phyloP scores from a whole-genome alignment of 1,139 yeast species.

The Waltiozyma sp. region DNA sequence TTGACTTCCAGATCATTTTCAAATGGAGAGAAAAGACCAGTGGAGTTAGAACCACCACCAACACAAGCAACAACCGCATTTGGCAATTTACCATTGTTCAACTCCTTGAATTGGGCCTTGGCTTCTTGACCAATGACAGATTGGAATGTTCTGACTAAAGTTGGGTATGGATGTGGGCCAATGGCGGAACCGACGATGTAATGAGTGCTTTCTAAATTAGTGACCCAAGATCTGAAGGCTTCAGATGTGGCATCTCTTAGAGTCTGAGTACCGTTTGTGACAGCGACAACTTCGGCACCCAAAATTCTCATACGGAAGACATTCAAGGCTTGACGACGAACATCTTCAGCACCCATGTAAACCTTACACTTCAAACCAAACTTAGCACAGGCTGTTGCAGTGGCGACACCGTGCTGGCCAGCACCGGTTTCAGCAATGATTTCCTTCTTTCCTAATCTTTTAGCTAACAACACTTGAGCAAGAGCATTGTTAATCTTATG shows the following conservation, averaged over 20 bases:
- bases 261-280: constrained; percentile 89
- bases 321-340: constrained; percentile 93
- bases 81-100: constrained; percentile 76
- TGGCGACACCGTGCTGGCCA: constrained; percentile 99
- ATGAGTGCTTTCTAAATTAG: constrained; percentile 75
- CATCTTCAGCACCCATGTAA: constrained; percentile 99
- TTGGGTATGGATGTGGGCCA: constrained; percentile 99
- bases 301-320: constrained; percentile 94
- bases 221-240: constrained; percentile 94
- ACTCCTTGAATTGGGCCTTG: constrained; percentile 72
- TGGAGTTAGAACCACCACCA: constrained; percentile 97
- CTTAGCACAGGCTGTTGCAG: constrained; percentile 98
- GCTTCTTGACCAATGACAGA: constrained; percentile 94
- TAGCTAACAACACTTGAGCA: constrained; percentile 89
- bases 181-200: constrained; percentile 96
- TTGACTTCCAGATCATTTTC: constrained; percentile 69
- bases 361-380: constrained; percentile 94
- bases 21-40: constrained; percentile 93
- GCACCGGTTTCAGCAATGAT: constrained; percentile 99
- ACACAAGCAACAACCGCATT: constrained; percentile 96
- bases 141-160: constrained; percentile 96
- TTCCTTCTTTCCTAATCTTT: constrained; percentile 79
- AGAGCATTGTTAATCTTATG: constrained; percentile 95
- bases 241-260: constrained; percentile 96
- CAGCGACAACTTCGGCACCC: constrained; percentile 93